These are phyloP conservation scores for Eudorina sp. DNA, from an alignment of 139 green algal genomes.

Conservation along the genomic window DNA sequence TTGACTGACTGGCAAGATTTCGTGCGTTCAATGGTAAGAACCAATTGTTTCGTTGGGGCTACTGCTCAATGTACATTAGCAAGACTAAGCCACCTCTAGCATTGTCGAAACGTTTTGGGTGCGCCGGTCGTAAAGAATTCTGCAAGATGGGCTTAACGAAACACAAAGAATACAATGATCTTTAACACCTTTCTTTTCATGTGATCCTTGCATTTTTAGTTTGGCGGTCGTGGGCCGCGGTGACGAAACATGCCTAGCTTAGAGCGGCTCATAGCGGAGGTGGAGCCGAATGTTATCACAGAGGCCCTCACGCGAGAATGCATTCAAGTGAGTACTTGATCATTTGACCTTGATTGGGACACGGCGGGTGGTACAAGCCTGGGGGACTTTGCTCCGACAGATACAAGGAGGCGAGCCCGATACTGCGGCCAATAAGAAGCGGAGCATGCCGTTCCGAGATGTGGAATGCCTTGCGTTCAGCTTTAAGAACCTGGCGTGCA, in stretches of 20 bases:
- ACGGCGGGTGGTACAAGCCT: background rate
- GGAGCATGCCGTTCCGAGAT: slow-evolving; percentile 69
- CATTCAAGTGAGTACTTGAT: slow-evolving; percentile 65
- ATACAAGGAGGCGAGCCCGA: slow-evolving; percentile 65
- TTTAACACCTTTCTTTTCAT: background rate
- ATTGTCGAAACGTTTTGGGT: too few relatives aligned
- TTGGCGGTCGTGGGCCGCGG: background rate
- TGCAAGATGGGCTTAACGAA: too few relatives aligned
- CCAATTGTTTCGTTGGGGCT: too few relatives aligned
- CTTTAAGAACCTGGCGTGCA: slow-evolving; percentile 78
- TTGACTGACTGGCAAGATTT: too few relatives aligned
- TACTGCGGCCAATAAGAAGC: slow-evolving; percentile 74
- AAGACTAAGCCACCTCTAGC: too few relatives aligned
- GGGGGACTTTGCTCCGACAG: slow-evolving; percentile 14
- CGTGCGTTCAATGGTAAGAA: too few relatives aligned
- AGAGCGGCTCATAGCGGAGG: slow-evolving; percentile 72
- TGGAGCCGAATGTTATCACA: slow-evolving; percentile 77
- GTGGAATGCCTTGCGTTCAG: slow-evolving; percentile 79
- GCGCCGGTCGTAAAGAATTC: too few relatives aligned
- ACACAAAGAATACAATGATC: too few relatives aligned
- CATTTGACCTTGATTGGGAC: background rate
- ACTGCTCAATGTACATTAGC: too few relatives aligned
- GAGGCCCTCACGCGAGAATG: slow-evolving; percentile 73
- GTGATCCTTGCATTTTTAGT: background rate
- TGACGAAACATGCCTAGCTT: slow-evolving; percentile 41